phyloP scores from a whole-genome alignment of 2,329 filamentous ascomycete genomes.

The Aureobasidium sp. region DNA sequence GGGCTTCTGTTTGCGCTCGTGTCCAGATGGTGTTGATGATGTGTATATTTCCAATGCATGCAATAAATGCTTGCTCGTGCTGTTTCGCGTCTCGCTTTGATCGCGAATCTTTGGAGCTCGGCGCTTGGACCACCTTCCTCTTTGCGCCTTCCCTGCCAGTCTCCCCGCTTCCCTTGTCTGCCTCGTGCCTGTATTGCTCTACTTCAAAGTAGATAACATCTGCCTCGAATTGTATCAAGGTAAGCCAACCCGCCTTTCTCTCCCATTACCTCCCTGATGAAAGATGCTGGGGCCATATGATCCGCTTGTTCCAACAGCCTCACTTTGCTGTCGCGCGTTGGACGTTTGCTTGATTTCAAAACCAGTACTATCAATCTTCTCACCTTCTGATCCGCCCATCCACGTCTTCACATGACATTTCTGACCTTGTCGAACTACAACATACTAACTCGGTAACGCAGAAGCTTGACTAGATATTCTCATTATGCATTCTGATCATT shows the following conservation, averaged over 20 bases:
- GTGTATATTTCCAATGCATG: background rate
- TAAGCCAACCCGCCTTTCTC: background rate
- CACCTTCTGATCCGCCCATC: slow-evolving; percentile 2
- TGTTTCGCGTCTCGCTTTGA: slow-evolving; percentile 1
- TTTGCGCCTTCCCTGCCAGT: background rate
- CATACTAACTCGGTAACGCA: background rate
- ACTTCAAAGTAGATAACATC: no score
- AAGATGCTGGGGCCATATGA: slow-evolving; percentile 19
- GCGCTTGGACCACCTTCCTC: slow-evolving; percentile 1
- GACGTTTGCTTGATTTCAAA: slow-evolving; percentile 14
- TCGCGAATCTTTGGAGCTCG: slow-evolving; percentile 7
- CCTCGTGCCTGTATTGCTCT: background rate
- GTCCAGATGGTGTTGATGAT: background rate
- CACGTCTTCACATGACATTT: no score
- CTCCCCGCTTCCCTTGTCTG: background rate
- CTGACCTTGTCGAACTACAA: background rate
- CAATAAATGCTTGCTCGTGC: background rate
- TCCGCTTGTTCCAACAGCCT: slow-evolving; percentile 11
- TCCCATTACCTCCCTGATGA: slow-evolving; percentile 12
- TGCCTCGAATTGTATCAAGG: background rate
- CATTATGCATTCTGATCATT: background rate
- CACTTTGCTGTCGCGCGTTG: slow-evolving; percentile 10
- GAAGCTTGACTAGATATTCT: background rate
- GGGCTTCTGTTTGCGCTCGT: background rate
- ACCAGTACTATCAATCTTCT: slow-evolving; percentile 17